Conservation (phyloP, 2,329 filamentous ascomycete species). For the Pyricularia grisea region DNA sequence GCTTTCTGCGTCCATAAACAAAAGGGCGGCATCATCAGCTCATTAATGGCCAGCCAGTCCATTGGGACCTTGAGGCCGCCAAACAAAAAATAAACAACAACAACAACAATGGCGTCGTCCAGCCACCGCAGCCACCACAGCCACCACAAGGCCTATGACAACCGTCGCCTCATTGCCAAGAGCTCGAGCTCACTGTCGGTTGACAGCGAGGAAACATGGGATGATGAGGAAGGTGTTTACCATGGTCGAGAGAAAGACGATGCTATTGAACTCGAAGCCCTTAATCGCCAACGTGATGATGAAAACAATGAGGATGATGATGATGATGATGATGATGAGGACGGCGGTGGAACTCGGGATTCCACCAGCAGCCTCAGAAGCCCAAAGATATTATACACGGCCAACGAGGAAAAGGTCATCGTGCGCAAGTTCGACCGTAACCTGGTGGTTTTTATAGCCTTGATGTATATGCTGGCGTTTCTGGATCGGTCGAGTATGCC, state of each 20-base stretch:
- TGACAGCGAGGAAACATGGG: background rate
- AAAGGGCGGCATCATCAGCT: background rate
- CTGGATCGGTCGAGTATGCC: conserved; percentile 72
- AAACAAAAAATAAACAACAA: too few relatives aligned
- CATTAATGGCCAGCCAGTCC: too few relatives aligned
- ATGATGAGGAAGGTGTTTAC: background rate
- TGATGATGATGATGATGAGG: background rate
- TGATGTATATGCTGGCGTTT: conserved; percentile 79
- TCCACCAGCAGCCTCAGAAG: background rate
- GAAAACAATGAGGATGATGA: background rate
- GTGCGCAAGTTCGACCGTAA: conserved; percentile 67
- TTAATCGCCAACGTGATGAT: conserved; percentile 8
- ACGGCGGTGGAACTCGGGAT: background rate
- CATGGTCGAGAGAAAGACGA: background rate
- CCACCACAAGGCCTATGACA: background rate
- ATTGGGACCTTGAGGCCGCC: too few relatives aligned
- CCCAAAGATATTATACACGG: conserved; percentile 30
- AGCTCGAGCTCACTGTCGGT: background rate
- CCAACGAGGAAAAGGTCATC: conserved; percentile 64
- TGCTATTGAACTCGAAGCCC: conserved; percentile 6
- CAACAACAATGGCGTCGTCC: background rate
- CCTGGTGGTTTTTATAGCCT: conserved; percentile 70
- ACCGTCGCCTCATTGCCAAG: background rate
- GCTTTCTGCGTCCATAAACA: background rate
- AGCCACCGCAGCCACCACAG: background rate